Base-by-base conservation (phyloP, 768 basidiomycete genomes). In the Plicaturopsis crispa region DNA sequence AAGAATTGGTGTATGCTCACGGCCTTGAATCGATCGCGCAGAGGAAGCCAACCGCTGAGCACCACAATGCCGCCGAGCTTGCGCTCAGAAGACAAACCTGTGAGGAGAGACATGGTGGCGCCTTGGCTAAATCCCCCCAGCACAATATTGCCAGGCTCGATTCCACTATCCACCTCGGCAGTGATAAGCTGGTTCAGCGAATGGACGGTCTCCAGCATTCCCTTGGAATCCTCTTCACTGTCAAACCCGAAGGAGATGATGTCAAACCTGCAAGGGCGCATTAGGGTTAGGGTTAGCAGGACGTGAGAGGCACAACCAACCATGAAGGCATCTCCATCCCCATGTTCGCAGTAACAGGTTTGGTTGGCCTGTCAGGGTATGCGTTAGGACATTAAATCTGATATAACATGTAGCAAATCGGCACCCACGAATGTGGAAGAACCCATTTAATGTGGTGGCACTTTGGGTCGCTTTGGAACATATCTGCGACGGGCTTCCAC, bases 111-210 rank as follows among this genome's bases (percentile, higher is more conserved):
- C 68, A 93, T 80, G 17, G 80, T 75, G 28, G 69, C 86, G 24
- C 88, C 91, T 56, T 94, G 91, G 43, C 80, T 84, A 63, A 93
- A 94, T 7, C 92, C 92, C 24, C 88, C 90, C 17, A 97, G 59
- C 22, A 94, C 72, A 49, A 94, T 84, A 36, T 84, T 75, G 39
- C 69, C 66, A 18, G 81, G 62, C 6, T 77, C 69, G 37, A 83
- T 75, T 23, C 86, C 86, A 8, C 10, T 8, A 34, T 79, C 75
- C 14, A 92, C 66, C 59, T 97, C 92, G 2, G 70, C 66, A 10
- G 74, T 66, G 51, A 98, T 80, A 46, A 93, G 63, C 41, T 72
- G 60, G 49, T 80, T 80, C 48, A 94, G 66, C 19, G 68, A 57
- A 20, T 66, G 60, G 6, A 75, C 71, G 22, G 84, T 78, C 21